These are phyloP conservation scores for Priceomyces castillae DNA, from an alignment of 805 yeast species.

Conservation along the genomic window DNA sequence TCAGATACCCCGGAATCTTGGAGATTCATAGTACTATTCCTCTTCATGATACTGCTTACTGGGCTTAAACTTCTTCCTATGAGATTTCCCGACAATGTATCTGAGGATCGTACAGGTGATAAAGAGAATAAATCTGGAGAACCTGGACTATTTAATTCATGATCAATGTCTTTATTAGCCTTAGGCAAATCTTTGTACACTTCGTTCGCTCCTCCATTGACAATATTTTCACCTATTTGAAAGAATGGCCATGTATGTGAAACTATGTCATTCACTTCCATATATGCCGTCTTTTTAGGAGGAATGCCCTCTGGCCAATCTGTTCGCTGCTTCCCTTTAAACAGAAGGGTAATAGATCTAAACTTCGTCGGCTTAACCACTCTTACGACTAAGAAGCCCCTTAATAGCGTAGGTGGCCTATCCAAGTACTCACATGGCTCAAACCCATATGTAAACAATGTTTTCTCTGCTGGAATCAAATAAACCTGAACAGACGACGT, in stretches of 20 bases:
- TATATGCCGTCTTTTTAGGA: slow-evolving; percentile 68
- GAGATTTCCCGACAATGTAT: slow-evolving; percentile 12
- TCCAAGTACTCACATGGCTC: slow-evolving; percentile 58
- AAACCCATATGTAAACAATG: slow-evolving; percentile 79
- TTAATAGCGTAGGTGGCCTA: slow-evolving; percentile 71
- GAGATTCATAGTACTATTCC: slow-evolving; percentile 26
- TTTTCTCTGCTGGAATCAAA: slow-evolving; percentile 75
- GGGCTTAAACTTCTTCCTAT: slow-evolving; percentile 25
- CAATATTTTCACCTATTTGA: slow-evolving; percentile 18
- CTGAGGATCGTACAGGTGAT: slow-evolving; percentile 10
- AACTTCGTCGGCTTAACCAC: slow-evolving; percentile 70
- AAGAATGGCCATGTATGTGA: slow-evolving; percentile 92
- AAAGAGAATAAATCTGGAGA: slow-evolving; percentile 19
- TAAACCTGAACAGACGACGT: slow-evolving; percentile 68
- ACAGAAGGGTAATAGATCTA: slow-evolving; percentile 57
- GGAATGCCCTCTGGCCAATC: slow-evolving; percentile 99
- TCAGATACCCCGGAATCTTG: slow-evolving; percentile 23
- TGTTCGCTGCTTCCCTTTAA: slow-evolving; percentile 70
- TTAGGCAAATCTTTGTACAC: slow-evolving; percentile 31
- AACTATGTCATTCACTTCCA: slow-evolving; percentile 64
- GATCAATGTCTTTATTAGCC: slow-evolving; percentile 15
- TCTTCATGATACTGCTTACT: slow-evolving; percentile 23
- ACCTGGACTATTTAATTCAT: slow-evolving; percentile 25
- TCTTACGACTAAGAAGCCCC: slow-evolving; percentile 75
- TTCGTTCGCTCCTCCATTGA: slow-evolving; percentile 47